phyloP scores from a whole-genome alignment of 2,329 filamentous ascomycete genomes.

The Penicillium sp. region DNA sequence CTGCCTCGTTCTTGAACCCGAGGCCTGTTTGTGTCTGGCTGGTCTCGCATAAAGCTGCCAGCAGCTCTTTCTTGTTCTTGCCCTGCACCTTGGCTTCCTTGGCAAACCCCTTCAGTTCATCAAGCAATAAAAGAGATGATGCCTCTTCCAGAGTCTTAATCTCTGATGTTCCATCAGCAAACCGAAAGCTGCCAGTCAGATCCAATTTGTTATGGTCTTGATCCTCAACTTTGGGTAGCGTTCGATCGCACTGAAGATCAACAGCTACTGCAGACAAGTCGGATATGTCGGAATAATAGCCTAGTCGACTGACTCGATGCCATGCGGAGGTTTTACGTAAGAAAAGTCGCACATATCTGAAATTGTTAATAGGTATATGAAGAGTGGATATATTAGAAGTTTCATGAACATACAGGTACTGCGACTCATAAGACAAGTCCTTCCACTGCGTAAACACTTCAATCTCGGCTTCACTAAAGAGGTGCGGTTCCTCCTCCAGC shows the following conservation, averaged over 20 bases:
- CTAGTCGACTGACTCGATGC: conserved; percentile 77
- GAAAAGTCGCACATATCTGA: conserved; percentile 86
- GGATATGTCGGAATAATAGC: conserved; percentile 80
- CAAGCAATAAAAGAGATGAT: conserved; percentile 74
- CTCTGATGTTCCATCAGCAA: conserved; percentile 76
- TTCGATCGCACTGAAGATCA: conserved; percentile 60
- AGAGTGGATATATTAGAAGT: not conserved
- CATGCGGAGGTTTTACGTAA: conserved; percentile 87
- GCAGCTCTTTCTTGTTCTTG: conserved; percentile 80
- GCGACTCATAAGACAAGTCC: conserved; percentile 73
- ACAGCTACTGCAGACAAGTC: conserved; percentile 67
- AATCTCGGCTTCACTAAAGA: conserved; percentile 80
- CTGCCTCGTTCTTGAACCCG: conserved; percentile 57
- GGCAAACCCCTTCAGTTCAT: conserved; percentile 80
- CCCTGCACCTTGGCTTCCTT: conserved; percentile 86
- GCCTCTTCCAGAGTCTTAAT: conserved; percentile 82
- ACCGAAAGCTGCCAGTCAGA: conserved; percentile 64
- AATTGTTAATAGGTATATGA: conserved; percentile 2
- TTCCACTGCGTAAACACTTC: conserved; percentile 76
- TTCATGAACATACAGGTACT: conserved; percentile 68
- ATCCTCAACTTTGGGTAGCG: conserved; percentile 53
- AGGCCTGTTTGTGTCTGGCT: conserved; percentile 75
- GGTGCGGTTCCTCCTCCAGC: conserved; percentile 79
- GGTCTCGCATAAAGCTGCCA: conserved; percentile 70
- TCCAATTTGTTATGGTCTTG: conserved; percentile 33